A percentile compares a stretch with the other conserved stretches of the same genome.
phyloP scores from a whole-genome alignment of 2,329 filamentous ascomycete genomes.

The Lecanosticta acicola region DNA sequence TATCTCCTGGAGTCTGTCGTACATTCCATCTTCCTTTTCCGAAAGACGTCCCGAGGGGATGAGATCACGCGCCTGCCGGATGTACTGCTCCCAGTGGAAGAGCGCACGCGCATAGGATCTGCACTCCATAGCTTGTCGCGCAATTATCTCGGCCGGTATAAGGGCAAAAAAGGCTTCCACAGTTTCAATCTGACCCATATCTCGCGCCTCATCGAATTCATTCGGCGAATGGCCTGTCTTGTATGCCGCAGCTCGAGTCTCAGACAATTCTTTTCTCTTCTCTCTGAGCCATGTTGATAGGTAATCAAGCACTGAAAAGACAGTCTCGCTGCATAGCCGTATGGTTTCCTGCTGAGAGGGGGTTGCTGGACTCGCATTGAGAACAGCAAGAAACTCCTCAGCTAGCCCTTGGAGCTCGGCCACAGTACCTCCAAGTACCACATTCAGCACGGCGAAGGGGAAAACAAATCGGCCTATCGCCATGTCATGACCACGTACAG shows the following conservation, averaged over 20 bases:
- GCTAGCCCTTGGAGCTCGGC: conserved; percentile 60
- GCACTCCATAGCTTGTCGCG: conserved; percentile 83
- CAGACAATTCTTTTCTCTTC: conserved; percentile 53
- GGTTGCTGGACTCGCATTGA: conserved; percentile 58
- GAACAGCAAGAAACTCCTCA: conserved; percentile 67
- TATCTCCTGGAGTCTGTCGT: conserved; percentile 72
- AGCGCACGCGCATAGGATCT: conserved; percentile 86
- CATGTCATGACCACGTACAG: conserved; percentile 79
- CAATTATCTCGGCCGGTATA: conserved; percentile 67
- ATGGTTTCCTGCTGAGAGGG: conserved; percentile 63
- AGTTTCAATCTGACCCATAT: conserved; percentile 52
- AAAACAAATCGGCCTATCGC: conserved; percentile 82
- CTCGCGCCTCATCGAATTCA: conserved; percentile 48
- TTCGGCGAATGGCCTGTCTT: conserved; percentile 40
- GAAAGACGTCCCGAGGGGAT: conserved; percentile 37
- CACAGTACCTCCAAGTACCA: conserved; percentile 67
- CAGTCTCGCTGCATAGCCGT: conserved; percentile 83
- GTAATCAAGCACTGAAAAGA: conserved; percentile 89
- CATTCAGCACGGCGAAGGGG: conserved; percentile 79
- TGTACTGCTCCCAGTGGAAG: conserved; percentile 92
- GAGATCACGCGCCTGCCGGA: conserved; percentile 48
- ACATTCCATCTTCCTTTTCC: conserved; percentile 47
- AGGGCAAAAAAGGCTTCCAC: conserved; percentile 68
- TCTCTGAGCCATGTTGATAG: conserved; percentile 82
- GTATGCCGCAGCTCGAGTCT: conserved; percentile 38